Conservation (phyloP, 2,329 filamentous ascomycete species). For the Fusarium torulosum region DNA sequence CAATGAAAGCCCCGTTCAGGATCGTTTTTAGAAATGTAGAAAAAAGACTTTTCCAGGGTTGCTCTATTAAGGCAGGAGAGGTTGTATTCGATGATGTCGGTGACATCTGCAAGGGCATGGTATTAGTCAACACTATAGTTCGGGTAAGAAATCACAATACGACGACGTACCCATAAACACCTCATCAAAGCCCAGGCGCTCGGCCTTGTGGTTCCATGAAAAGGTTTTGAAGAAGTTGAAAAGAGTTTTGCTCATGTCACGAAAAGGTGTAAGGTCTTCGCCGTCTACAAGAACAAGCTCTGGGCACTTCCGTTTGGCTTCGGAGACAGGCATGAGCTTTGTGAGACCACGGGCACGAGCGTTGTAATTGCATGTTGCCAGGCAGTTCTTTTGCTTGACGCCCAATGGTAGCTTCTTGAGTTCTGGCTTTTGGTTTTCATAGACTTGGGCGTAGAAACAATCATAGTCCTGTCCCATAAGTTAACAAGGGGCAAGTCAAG, state of each 20-base stretch:
- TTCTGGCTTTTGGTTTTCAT: constrained; percentile 82
- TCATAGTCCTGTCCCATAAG: constrained; percentile 73
- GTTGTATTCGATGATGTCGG: constrained; percentile 89
- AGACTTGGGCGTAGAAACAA: constrained; percentile 94
- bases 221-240: constrained; percentile 79
- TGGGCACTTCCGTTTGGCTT: constrained; percentile 84
- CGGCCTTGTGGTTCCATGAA: constrained; percentile 82
- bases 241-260: constrained; percentile 85
- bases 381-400: constrained; percentile 92
- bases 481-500: constrained; percentile 21
- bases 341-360: constrained; percentile 78
- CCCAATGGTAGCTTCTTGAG: constrained; percentile 81
- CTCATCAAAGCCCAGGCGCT: constrained; percentile 92
- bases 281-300: constrained; percentile 88
- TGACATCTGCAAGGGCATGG: constrained; percentile 73
- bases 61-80: constrained; percentile 75
- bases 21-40: constrained; percentile 78
- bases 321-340: constrained; percentile 87
- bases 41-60: constrained; percentile 78
- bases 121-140: constrained; percentile 18
- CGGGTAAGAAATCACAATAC: neutral
- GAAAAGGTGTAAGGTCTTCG: constrained; percentile 87
- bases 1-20: constrained; percentile 85
- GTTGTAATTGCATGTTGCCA: constrained; percentile 95
- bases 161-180: constrained; percentile 65